Evolutionary conservation across 73 alveolate genomes (phyloP).

Genomic region (Paramecium biaurelia): DNA sequence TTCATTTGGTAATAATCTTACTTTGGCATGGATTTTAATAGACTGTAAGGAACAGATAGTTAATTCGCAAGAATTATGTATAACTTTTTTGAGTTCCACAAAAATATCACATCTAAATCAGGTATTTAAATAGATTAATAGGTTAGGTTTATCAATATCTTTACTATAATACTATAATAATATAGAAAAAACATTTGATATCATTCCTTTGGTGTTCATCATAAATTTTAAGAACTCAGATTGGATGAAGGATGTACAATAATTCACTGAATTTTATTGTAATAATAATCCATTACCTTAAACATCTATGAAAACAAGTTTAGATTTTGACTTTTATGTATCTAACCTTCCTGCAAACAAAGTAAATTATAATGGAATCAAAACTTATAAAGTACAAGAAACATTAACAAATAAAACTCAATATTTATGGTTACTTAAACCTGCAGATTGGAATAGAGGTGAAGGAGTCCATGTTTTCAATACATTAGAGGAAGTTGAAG

Average conservation of each 20-base stretch:
- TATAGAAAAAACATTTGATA: conserved; percentile 78
- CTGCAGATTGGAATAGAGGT: conserved; percentile 78
- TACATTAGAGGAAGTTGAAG: conserved; percentile 57
- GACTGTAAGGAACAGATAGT: not conserved
- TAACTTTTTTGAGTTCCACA: conserved; percentile 59
- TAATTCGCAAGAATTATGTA: not conserved
- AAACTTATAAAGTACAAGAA: conserved; percentile 9
- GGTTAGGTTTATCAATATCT: conserved; percentile 60
- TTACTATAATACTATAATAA: conserved; percentile 72
- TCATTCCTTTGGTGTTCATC: conserved; percentile 83
- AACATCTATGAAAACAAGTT: not conserved
- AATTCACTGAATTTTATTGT: conserved; percentile 49
- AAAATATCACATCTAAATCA: conserved; percentile 43
- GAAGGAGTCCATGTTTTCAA: conserved; percentile 72
- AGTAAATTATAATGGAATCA: conserved; percentile 9
- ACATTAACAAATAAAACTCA: not conserved
- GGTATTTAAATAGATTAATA: not conserved
- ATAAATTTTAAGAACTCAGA: conserved; percentile 72
- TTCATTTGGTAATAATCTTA: conserved; percentile 50
- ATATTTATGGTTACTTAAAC: conserved; percentile 75
- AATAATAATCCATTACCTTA: conserved; percentile 20
- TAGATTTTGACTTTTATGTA: not conserved
- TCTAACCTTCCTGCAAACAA: not conserved
- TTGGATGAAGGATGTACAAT: conserved; percentile 48
- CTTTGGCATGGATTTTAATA: conserved; percentile 18